Evolutionary conservation across 768 basidiomycete genomes (phyloP).

Genomic region (Roridomyces roridus): DNA sequence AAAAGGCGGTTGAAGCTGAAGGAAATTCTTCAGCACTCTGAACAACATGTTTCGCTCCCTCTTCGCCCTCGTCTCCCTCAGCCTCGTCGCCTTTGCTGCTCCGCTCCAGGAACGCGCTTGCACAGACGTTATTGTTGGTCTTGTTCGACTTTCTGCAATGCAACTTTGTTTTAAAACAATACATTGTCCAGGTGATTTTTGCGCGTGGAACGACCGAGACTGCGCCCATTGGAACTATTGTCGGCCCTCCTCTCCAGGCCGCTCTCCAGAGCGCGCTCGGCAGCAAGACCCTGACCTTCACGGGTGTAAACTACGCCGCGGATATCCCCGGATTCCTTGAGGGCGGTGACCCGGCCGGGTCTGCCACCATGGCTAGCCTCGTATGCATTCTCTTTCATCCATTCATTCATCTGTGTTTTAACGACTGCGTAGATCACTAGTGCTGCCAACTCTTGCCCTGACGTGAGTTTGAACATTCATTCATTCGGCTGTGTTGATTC

Average conservation of each 20-base stretch:
- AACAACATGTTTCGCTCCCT: conserved; percentile 12
- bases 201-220: conserved; percentile 44
- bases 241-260: conserved; percentile 42
- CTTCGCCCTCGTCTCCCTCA: conserved; percentile 1
- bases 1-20: too few relatives aligned
- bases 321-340: conserved; percentile 41
- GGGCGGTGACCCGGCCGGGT: conserved; percentile 42
- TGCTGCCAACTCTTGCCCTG: conserved; percentile 29
- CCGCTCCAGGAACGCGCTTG: too few relatives aligned
- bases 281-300: conserved; percentile 38
- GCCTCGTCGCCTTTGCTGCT: not conserved
- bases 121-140: conserved; percentile 14
- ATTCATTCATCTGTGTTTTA: conserved; percentile 15
- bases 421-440: conserved; percentile 7
- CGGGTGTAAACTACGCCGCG: conserved; percentile 44
- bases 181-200: conserved; percentile 43
- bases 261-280: conserved; percentile 37
- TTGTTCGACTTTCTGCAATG: not conserved
- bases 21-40: too few relatives aligned
- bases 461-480: conserved; percentile 11
- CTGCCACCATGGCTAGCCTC: conserved; percentile 40
- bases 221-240: conserved; percentile 39
- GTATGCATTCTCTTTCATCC: conserved; percentile 25
- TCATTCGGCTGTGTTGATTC: not conserved
- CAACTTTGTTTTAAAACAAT: too few relatives aligned